Evolutionary conservation across 805 yeast genomes (phyloP), one percentile per base, ranked within the genome.

Genomic region (Jamesozyma gamospora): DNA sequence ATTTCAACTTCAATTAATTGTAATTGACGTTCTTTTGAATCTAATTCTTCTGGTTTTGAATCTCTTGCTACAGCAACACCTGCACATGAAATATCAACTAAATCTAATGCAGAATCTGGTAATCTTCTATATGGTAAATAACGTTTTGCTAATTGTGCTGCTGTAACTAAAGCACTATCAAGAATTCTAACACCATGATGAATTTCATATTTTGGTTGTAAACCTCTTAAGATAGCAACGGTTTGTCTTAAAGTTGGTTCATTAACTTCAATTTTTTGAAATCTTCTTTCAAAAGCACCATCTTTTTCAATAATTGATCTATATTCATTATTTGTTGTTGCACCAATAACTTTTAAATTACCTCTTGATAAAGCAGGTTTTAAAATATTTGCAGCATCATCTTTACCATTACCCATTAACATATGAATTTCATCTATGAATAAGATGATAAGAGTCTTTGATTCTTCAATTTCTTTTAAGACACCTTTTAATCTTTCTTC

Each of bases 31-130:
- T 90, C 97, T 42, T 92, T 69, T 35, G 79, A 82, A 52, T 87
- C 90, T 39, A 92, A 83, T 2, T 88, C 85, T 55, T 90, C 98
- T 0, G 98, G 98, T 58, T 87, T 88, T 1, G 96, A 86, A 63
- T 90, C 98, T 58, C 92, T 97, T 62, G 92, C 97, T 43, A 90
- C 67, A 48, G 98, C 70, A 42, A 90, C 69, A 0, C 95, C 94
- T 3, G 96, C 92, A 65, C 97, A 88, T 0, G 97, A 96, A 58
- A 90, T 97, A 63, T 90, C 98, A 2, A 90, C 92, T 48, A 90
- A 71, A 62, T 90, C 98, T 48, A 90, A 90, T 16, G 97, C 97
- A 66, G 90, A 90, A 56, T 90, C 98, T 1, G 98, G 98, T 29
- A 90, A 66, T 53, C 78, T 87, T 40, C 97, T 66, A 58, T 90